phyloP scores from a whole-genome alignment of 2,329 filamentous ascomycete species.

The Epicoccum nigrum region DNA sequence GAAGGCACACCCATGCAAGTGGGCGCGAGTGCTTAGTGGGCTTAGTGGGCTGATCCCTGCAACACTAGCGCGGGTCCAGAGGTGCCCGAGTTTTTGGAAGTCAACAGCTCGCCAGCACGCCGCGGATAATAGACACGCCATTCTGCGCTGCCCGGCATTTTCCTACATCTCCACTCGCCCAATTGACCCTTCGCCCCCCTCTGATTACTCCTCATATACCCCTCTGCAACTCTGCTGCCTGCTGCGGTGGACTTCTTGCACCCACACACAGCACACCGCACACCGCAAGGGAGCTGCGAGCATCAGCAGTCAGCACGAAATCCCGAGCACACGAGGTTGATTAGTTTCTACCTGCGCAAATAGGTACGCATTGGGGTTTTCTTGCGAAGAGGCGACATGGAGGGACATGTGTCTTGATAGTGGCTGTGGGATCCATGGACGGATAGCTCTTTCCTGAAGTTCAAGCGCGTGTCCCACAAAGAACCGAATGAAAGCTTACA shows the following conservation, averaged over 20 bases:
- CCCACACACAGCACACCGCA: conserved; percentile 23
- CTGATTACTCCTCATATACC: conserved; percentile 19
- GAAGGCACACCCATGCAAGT: conserved; percentile 16
- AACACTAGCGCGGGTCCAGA: conserved; percentile 16
- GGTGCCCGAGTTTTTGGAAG: conserved; percentile 32
- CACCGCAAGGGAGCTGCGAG: conserved; percentile 44
- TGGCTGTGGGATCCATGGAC: neutral
- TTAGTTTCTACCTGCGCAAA: conserved; percentile 43
- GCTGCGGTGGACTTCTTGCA: conserved; percentile 17
- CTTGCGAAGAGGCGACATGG: conserved; percentile 22
- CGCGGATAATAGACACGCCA: conserved; percentile 32
- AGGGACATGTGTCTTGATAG: conserved; percentile 2
- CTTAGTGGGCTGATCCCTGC: conserved; percentile 8
- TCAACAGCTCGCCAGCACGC: conserved; percentile 20
- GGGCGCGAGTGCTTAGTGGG: no score
- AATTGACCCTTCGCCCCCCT: conserved; percentile 23
- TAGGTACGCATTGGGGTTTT: conserved; percentile 28
- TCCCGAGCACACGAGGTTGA: conserved; percentile 42
- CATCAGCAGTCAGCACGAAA: conserved; percentile 38
- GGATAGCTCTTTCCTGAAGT: conserved; percentile 15
- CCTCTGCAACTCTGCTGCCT: conserved; percentile 17
- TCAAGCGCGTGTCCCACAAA: conserved; percentile 6
- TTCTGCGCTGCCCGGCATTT: conserved; percentile 19
- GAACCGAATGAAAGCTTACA: conserved; percentile 24
- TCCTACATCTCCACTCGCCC: conserved; percentile 25